phyloP scores from a whole-genome alignment of 2,329 filamentous ascomycete genomes.

The Colletotrichum tamarilloi region DNA sequence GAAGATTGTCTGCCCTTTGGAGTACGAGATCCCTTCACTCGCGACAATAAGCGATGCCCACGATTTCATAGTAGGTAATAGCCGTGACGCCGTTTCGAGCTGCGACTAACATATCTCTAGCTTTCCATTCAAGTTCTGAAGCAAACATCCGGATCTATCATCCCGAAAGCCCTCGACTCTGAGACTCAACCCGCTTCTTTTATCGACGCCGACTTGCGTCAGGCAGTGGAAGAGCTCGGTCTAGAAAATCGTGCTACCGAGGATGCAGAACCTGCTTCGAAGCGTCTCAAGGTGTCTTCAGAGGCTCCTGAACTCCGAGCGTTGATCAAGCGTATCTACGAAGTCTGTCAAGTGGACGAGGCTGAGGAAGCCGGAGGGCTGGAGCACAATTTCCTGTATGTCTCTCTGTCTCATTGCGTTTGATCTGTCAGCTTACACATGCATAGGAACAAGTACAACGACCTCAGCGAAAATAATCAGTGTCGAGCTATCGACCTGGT shows the following conservation, averaged over 20 bases:
- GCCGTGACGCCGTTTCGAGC: not conserved
- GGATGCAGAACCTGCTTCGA: slow-evolving; percentile 40
- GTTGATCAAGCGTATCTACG: slow-evolving; percentile 40
- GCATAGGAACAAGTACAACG: slow-evolving; percentile 54
- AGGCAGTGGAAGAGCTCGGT: slow-evolving; percentile 38
- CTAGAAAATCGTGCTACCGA: slow-evolving; percentile 23
- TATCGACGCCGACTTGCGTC: slow-evolving; percentile 39
- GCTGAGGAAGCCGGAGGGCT: slow-evolving; percentile 43
- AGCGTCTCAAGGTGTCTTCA: slow-evolving; percentile 45
- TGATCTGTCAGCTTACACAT: slow-evolving; percentile 1
- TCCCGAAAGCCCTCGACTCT: slow-evolving; percentile 36
- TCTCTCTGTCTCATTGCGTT: slow-evolving; percentile 19
- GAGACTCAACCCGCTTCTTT: slow-evolving; percentile 40
- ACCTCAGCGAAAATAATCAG: slow-evolving; percentile 59
- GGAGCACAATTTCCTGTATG: slow-evolving; percentile 59
- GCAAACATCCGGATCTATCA: slow-evolving; percentile 37
- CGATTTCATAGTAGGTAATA: slow-evolving; percentile 54
- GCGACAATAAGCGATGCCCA: slow-evolving; percentile 41
- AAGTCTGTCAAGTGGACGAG: slow-evolving; percentile 42
- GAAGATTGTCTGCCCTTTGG: slow-evolving; percentile 55
- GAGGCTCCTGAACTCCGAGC: slow-evolving; percentile 38
- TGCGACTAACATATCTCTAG: slow-evolving; percentile 35
- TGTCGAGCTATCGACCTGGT: slow-evolving; percentile 65
- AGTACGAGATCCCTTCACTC: slow-evolving; percentile 47
- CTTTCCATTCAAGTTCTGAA: slow-evolving; percentile 44